A percentile compares a stretch with the other conserved stretches of the same genome.
These are phyloP conservation scores for Setaria viridis DNA, from an alignment of 202 grass and related monocot genomes.

Conservation along the genomic window DNA sequence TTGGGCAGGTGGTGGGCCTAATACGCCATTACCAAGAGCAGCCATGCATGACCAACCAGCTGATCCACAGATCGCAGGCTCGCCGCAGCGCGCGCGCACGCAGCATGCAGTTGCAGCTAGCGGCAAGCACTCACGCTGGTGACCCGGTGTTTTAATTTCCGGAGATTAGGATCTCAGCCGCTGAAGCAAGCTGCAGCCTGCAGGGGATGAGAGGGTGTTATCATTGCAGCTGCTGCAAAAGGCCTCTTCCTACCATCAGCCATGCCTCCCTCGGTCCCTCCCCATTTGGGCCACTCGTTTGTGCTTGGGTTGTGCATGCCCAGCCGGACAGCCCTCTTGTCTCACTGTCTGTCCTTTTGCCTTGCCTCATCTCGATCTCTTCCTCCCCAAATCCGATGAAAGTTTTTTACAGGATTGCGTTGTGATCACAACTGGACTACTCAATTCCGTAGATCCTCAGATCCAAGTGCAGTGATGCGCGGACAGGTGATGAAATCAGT, in stretches of 20 bases:
- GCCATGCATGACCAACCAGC: slow-evolving; percentile 20
- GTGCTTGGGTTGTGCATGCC: neutral
- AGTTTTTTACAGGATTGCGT: neutral
- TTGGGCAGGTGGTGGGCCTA: slow-evolving; percentile 52
- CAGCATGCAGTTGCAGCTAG: slow-evolving; percentile 23
- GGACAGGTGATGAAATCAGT: neutral
- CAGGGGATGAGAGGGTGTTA: slow-evolving; percentile 20
- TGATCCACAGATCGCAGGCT: neutral
- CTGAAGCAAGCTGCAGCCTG: neutral
- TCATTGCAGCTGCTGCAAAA: slow-evolving; percentile 49
- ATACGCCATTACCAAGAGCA: slow-evolving; percentile 14
- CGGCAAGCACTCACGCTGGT: slow-evolving; percentile 30
- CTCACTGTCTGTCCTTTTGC: neutral
- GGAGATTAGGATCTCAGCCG: slow-evolving; percentile 3
- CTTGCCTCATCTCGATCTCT: neutral
- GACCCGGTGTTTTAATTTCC: slow-evolving; percentile 9
- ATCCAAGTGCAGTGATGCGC: slow-evolving; percentile 23
- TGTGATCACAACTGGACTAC: slow-evolving; percentile 14
- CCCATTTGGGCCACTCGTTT: slow-evolving; percentile 30
- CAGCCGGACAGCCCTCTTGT: neutral
- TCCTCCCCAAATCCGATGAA: slow-evolving; percentile 2
- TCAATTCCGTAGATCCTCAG: neutral
- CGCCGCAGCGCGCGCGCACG: neutral
- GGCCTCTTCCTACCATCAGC: slow-evolving; percentile 39
- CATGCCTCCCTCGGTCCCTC: neutral